Percentiles rank a stretch among this genome's conserved stretches.
phyloP scores from a whole-genome alignment of 306 rosid genomes.

The Ochetophila trinervis region DNA sequence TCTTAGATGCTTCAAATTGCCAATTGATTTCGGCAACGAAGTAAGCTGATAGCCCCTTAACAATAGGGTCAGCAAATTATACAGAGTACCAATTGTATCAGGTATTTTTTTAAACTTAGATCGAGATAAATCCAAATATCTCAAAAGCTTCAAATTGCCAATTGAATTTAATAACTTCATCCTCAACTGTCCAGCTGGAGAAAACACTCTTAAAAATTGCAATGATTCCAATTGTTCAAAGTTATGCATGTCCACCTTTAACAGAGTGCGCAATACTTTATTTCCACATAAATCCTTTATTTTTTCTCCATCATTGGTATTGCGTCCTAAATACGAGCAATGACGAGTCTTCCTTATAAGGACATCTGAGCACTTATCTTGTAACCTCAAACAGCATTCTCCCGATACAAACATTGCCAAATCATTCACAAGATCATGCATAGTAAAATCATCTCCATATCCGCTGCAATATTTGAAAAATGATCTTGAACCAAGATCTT shows the following conservation, averaged over 20 bases:
- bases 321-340: background rate
- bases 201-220: background rate
- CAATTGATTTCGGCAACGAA: background rate
- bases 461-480: background rate
- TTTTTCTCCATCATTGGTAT: too few species aligned
- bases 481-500: slow-evolving; percentile 26
- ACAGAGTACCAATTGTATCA: too few species aligned
- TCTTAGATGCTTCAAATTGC: background rate
- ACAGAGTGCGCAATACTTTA: background rate
- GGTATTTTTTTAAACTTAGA: too few species aligned
- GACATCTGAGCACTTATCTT: background rate
- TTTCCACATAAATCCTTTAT: background rate
- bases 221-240: background rate
- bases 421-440: slow-evolving; percentile 19
- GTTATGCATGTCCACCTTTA: background rate
- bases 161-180: too few species aligned
- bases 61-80: background rate
- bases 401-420: slow-evolving; percentile 4
- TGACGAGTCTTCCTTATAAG: background rate
- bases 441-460: background rate
- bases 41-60: background rate
- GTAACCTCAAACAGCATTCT: background rate
- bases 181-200: too few species aligned
- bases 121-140: too few species aligned
- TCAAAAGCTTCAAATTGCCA: too few species aligned